Percentiles rank a stretch among this genome's conserved stretches.
Conservation (phyloP, 148 eudicot species). For the Dysphania ambrosioides region DNA sequence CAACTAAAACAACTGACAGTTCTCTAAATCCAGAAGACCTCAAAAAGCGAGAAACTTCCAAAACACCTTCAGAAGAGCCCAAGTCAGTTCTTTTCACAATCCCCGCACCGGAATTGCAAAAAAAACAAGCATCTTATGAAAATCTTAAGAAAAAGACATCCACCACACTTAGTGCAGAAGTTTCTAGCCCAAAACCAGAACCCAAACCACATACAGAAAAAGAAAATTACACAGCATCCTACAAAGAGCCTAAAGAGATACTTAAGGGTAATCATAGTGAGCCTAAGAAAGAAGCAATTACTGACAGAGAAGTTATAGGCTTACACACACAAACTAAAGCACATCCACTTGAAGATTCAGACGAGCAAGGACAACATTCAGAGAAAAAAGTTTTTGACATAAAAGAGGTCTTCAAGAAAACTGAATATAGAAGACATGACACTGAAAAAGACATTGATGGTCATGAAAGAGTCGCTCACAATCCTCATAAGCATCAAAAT, state of each 20-base stretch:
- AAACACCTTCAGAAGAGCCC: constrained; percentile 23
- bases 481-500: constrained; percentile 22
- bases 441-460: constrained; percentile 10
- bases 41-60: constrained; percentile 15
- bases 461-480: constrained; percentile 18
- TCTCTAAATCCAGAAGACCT: constrained; percentile 22
- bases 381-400: constrained; percentile 18
- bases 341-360: constrained; percentile 5
- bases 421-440: constrained; percentile 1
- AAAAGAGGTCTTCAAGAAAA: constrained; percentile 23
- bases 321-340: constrained; percentile 5
- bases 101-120: constrained; percentile 5
- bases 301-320: constrained; percentile 1
- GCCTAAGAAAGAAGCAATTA: constrained; percentile 15
- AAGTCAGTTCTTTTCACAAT: neutral
- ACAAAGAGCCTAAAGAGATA: constrained; percentile 23
- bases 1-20: constrained; percentile 14
- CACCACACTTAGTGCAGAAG: neutral
- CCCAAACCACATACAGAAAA: constrained; percentile 6
- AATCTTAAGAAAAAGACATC: constrained; percentile 12
- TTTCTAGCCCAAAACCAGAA: constrained; percentile 16
- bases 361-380: constrained; percentile 11
- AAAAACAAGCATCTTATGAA: constrained; percentile 15
- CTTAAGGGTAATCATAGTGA: constrained; percentile 12
- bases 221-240: constrained; percentile 17